Evolutionary conservation across 2,329 filamentous ascomycete genomes (phyloP).

Genomic region (Metarhizium guizhouense): DNA sequence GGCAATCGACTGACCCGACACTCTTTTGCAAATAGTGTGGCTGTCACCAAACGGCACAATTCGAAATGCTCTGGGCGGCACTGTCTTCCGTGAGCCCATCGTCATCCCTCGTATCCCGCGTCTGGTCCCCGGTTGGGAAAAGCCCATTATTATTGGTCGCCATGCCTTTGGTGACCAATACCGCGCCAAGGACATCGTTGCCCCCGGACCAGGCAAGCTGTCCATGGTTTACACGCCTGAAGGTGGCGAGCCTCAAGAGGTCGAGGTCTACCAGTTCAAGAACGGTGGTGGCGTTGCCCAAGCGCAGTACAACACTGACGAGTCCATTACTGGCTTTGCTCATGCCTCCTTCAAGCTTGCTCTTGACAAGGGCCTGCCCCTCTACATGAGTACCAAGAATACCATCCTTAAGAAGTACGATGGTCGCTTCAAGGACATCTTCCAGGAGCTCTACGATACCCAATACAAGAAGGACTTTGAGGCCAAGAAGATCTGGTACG

Average conservation of each 20-base stretch:
- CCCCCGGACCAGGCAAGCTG: conserved; percentile 75
- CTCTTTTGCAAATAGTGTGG: conserved; percentile 67
- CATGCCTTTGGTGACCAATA: conserved; percentile 99
- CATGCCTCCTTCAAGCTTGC: conserved; percentile 97
- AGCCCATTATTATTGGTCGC: conserved; percentile 97
- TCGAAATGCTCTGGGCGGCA: conserved; percentile 71
- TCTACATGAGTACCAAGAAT: conserved; percentile 99
- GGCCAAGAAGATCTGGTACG: conserved; percentile 92
- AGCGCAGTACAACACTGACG: conserved; percentile 97
- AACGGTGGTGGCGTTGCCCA: conserved; percentile 80
- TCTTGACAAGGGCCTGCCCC: conserved; percentile 73
- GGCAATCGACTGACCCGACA: conserved; percentile 1
- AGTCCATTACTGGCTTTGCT: conserved; percentile 89
- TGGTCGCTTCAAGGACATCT: conserved; percentile 98
- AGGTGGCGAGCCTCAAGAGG: conserved; percentile 70
- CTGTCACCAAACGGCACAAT: conserved; percentile 92
- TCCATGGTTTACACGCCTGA: conserved; percentile 91
- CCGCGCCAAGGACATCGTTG: conserved; percentile 85
- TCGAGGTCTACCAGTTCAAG: conserved; percentile 88
- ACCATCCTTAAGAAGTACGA: conserved; percentile 99
- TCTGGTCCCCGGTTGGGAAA: conserved; percentile 94
- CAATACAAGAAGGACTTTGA: conserved; percentile 85
- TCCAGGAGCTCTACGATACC: conserved; percentile 90
- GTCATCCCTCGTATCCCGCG: conserved; percentile 90
- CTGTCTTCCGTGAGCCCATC: conserved; percentile 98